These are phyloP conservation scores for Cadophora malorum DNA, from an alignment of 2,329 filamentous ascomycete genomes.

Conservation along the genomic window DNA sequence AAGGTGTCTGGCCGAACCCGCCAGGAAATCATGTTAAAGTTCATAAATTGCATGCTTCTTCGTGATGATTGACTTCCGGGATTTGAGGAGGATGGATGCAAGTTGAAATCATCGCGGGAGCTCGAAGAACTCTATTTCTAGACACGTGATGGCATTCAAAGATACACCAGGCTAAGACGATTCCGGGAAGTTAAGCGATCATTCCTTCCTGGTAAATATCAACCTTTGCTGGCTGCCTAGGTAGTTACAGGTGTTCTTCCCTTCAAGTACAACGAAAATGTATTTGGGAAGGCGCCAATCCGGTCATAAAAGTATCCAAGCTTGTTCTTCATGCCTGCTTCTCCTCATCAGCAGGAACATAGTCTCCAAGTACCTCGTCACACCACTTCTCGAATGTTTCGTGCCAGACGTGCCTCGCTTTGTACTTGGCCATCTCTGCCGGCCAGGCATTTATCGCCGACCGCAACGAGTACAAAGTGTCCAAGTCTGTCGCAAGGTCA, in stretches of 20 bases:
- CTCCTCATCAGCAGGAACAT: slow-evolving; percentile 5
- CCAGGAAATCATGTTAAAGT: background rate
- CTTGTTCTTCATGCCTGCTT: background rate
- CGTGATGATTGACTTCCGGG: background rate
- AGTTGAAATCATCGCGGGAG: background rate
- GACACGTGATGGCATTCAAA: background rate
- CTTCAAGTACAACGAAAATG: background rate
- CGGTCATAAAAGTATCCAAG: background rate
- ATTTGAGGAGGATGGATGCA: background rate
- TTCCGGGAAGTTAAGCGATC: background rate
- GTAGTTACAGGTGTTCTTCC: background rate
- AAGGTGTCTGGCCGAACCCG: background rate
- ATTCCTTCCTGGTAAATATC: background rate
- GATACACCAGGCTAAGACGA: background rate
- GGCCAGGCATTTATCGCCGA: slow-evolving; percentile 81
- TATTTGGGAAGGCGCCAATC: no score
- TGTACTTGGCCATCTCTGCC: slow-evolving; percentile 75
- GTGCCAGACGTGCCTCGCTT: slow-evolving; percentile 76
- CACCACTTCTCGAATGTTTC: slow-evolving; percentile 58
- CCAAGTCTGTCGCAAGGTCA: slow-evolving; percentile 64
- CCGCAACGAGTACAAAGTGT: slow-evolving; percentile 76
- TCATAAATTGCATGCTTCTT: background rate
- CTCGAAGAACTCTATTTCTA: background rate
- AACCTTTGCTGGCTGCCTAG: background rate
- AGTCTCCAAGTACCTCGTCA: slow-evolving; percentile 26